Percentiles rank a stretch among this genome's conserved stretches.
Evolutionary conservation across 2,329 filamentous ascomycete species (phyloP).

Genomic region (Penicillium sp.): DNA sequence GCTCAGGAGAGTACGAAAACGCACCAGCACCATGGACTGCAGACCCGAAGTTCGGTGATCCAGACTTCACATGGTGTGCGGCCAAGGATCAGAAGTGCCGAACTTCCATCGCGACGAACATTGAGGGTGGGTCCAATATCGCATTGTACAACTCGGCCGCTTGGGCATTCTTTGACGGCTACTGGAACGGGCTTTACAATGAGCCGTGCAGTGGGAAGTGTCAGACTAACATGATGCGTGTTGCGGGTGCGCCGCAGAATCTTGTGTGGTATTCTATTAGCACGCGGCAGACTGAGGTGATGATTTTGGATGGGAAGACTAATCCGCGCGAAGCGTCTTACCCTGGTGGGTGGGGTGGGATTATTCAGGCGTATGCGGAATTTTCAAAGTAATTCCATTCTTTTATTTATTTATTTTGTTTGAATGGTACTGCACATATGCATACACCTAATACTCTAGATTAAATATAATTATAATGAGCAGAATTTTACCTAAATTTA

Average conservation of each 20-base stretch:
- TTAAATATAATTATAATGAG: conserved; percentile 4
- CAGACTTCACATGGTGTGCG: conserved; percentile 33
- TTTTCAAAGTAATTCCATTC: conserved; percentile 12
- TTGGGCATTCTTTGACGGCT: conserved; percentile 36
- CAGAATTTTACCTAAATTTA: background rate
- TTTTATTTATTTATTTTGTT: background rate
- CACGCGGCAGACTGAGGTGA: conserved; percentile 30
- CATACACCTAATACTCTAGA: background rate
- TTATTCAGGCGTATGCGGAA: conserved; percentile 30
- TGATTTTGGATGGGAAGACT: conserved; percentile 29
- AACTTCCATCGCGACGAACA: conserved; percentile 29
- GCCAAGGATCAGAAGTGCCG: conserved; percentile 30
- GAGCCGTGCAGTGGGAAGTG: conserved; percentile 31
- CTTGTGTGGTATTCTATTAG: conserved; percentile 35
- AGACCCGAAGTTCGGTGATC: conserved; percentile 26
- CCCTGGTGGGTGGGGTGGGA: conserved; percentile 32
- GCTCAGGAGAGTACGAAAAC: conserved; percentile 24
- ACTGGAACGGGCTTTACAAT: conserved; percentile 30
- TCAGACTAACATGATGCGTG: conserved; percentile 35
- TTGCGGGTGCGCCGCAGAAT: conserved; percentile 25
- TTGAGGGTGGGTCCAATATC: conserved; percentile 32
- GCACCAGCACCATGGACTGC: conserved; percentile 33
- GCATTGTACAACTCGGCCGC: conserved; percentile 35
- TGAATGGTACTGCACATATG: conserved; percentile 1
- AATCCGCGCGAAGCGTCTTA: conserved; percentile 28